These are phyloP conservation scores for Aspergillus haitiensis DNA, from an alignment of 495 filamentous ascomycete species.

Conservation along the genomic window DNA sequence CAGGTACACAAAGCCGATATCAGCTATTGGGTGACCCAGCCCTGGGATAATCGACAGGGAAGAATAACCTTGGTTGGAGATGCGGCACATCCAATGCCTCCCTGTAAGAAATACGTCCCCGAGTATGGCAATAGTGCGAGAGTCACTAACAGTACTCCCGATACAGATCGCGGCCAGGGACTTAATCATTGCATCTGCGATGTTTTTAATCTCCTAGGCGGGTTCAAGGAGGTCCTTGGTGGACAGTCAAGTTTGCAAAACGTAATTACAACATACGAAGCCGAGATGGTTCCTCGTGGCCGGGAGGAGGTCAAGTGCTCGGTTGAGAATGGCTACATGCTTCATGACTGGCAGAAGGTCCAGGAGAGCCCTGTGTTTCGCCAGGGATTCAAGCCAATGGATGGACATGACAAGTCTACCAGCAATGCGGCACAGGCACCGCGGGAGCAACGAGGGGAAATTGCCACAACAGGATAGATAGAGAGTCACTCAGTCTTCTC, in stretches of 20 bases:
- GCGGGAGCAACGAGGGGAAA: not conserved
- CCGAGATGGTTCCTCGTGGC: slow-evolving; percentile 12
- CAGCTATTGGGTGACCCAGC: slow-evolving; percentile 9
- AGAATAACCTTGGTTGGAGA: slow-evolving; percentile 13
- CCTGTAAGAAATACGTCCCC: slow-evolving; percentile 1
- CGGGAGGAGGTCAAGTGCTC: slow-evolving; percentile 11
- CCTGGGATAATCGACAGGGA: slow-evolving; percentile 13
- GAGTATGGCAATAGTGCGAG: not conserved
- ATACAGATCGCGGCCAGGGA: slow-evolving; percentile 6
- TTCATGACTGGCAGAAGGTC: slow-evolving; percentile 14
- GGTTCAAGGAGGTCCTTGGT: not conserved
- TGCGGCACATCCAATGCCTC: slow-evolving; percentile 14
- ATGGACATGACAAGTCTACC: slow-evolving; percentile 6
- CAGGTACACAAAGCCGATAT: slow-evolving; percentile 12
- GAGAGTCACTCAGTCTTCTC: not conserved
- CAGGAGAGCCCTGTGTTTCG: slow-evolving; percentile 8
- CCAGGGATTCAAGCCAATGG: slow-evolving; percentile 11
- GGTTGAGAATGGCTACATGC: slow-evolving; percentile 12
- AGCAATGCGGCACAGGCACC: not conserved
- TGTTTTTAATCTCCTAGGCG: not conserved
- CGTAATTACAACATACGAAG: not conserved
- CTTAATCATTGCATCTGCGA: slow-evolving; percentile 16
- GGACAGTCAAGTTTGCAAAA: not conserved
- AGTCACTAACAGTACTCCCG: not conserved
- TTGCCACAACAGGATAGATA: slow-evolving; percentile 2